phyloP scores from a whole-genome alignment of 495 filamentous ascomycete genomes.

The Chaetomium fimeti region DNA sequence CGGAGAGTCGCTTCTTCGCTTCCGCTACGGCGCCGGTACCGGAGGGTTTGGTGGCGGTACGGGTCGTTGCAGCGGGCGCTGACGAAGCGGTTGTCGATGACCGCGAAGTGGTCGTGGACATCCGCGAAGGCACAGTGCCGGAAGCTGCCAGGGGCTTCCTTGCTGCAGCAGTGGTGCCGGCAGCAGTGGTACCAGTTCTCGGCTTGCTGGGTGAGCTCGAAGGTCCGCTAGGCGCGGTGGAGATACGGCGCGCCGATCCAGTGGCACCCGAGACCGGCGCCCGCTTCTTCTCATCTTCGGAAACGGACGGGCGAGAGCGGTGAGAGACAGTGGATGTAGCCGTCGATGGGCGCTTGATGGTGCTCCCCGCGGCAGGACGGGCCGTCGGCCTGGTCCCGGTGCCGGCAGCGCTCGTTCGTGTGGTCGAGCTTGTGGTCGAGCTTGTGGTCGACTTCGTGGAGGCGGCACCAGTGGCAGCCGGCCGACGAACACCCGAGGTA shows the following conservation, averaged over 20 bases:
- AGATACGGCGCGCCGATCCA: constrained; percentile 44
- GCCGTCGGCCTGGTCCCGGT: constrained; percentile 42
- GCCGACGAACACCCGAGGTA: constrained; percentile 24
- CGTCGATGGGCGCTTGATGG: constrained; percentile 40
- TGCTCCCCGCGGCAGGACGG: constrained; percentile 34
- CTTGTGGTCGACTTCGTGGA: constrained; percentile 43
- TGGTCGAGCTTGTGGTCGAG: constrained; percentile 41
- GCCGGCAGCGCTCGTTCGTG: constrained; percentile 36
- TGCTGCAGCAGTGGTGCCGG: constrained; percentile 40
- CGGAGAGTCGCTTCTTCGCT: constrained; percentile 50
- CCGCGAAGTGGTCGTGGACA: constrained; percentile 31
- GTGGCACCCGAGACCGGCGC: constrained; percentile 32
- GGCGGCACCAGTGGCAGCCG: constrained; percentile 25
- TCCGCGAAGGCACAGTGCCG: constrained; percentile 32
- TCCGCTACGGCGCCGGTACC: constrained; percentile 41
- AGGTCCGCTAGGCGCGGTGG: constrained; percentile 34
- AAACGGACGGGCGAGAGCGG: constrained; percentile 45
- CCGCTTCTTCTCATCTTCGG: constrained; percentile 51
- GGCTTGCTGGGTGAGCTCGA: constrained; percentile 44
- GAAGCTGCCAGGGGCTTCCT: constrained; percentile 42
- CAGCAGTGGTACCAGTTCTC: constrained; percentile 32
- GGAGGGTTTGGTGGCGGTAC: constrained; percentile 37
- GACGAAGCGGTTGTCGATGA: constrained; percentile 28
- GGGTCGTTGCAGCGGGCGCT: constrained; percentile 32
- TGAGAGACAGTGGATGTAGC: constrained; percentile 39